These are phyloP conservation scores for Parachlorella kessleri DNA, from an alignment of 139 green algal species.

Conservation along the genomic window DNA sequence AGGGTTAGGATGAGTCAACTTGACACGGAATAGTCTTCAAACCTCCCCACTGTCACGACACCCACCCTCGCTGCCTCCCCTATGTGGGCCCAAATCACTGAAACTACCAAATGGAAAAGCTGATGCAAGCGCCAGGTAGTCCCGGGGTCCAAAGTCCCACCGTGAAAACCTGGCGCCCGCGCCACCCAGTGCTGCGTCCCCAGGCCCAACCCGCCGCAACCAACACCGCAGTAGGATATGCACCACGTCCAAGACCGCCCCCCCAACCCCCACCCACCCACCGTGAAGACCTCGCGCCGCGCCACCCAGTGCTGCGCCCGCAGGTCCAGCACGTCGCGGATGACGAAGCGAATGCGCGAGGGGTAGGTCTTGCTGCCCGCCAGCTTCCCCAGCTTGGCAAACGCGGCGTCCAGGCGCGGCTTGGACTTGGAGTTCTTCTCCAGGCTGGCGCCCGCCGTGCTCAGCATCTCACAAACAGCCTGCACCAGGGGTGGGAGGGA, in stretches of 20 bases:
- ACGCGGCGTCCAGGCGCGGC: slow-evolving; percentile 44
- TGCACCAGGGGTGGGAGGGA: slow-evolving; percentile 20
- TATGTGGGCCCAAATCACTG: no score
- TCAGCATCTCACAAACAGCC: slow-evolving; percentile 90
- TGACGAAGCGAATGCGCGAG: slow-evolving; percentile 61
- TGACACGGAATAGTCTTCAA: background rate
- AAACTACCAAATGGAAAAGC: no score
- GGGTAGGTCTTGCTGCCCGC: slow-evolving; percentile 36
- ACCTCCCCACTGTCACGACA: background rate
- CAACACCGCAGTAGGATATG: background rate
- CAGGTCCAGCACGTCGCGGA: slow-evolving; percentile 78
- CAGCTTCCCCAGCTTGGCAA: slow-evolving; percentile 51
- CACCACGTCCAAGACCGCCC: background rate
- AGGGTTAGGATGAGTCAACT: no score
- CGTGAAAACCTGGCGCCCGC: no score
- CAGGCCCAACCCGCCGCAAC: background rate
- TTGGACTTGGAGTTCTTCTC: slow-evolving; percentile 50
- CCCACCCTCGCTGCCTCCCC: background rate
- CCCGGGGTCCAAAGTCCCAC: no score
- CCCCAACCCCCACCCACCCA: background rate
- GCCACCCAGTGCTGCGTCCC: background rate
- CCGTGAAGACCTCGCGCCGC: slow-evolving; percentile 66
- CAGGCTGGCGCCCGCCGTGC: slow-evolving; percentile 60
- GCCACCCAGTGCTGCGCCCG: slow-evolving; percentile 53
- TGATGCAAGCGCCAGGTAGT: no score